These are phyloP conservation scores for Colletotrichum sp. DNA, from an alignment of 2,329 filamentous ascomycete species.

Conservation along the genomic window DNA sequence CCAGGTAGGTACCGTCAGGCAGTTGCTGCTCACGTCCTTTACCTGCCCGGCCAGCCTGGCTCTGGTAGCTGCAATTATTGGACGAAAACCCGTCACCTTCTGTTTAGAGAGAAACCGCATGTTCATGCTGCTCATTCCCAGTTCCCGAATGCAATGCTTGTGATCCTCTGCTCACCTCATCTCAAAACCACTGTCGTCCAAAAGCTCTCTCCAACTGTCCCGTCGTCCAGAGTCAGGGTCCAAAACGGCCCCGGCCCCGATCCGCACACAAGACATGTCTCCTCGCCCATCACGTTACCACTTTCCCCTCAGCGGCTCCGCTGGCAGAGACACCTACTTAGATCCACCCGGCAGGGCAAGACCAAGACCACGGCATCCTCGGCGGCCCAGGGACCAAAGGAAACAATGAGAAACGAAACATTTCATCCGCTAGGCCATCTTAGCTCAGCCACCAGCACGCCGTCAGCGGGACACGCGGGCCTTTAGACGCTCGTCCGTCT, in stretches of 20 bases:
- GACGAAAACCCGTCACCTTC: background rate
- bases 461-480: slow-evolving; percentile 7
- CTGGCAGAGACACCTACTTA: background rate
- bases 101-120: background rate
- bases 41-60: background rate
- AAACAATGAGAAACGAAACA: slow-evolving; percentile 12
- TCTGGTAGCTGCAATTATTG: background rate
- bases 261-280: background rate
- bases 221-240: background rate
- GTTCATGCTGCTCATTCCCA: background rate
- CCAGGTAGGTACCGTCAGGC: background rate
- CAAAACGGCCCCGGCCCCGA: background rate
- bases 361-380: background rate
- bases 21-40: background rate
- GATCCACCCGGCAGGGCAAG: background rate
- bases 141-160: background rate
- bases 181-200: background rate
- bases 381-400: background rate
- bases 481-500: background rate
- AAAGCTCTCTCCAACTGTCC: background rate
- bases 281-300: background rate
- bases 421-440: background rate
- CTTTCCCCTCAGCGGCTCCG: slow-evolving; percentile 1
- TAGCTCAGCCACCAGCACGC: slow-evolving; percentile 11
- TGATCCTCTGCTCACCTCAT: background rate